Base-by-base conservation (phyloP, 306 rosid species). In the Oxytropis ochrocephala region DNA sequence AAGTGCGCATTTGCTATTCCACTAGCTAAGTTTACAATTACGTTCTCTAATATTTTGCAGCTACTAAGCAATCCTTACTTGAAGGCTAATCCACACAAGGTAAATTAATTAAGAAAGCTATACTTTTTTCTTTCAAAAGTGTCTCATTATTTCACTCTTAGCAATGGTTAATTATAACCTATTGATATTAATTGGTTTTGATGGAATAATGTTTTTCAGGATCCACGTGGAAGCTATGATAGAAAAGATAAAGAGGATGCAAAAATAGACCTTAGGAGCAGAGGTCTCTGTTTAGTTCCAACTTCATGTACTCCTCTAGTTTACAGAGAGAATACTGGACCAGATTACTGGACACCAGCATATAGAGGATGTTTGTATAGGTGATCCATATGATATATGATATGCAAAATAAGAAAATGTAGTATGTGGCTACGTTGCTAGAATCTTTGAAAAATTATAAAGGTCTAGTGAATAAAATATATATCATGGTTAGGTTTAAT, bases 341-440 rank as follows among this genome's bases (percentile, higher is more conserved):
- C 98, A n/a, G 96, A 94, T 62, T 88, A 88, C 69, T 94, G 96
- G 98, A 85, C 98, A 9, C 97, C 97, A 38, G 74, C 91, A 1
- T 94, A 88, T 24, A 79, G 97, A 87, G 97, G 98, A 8, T 85
- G 97, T 85, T 84, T 86, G 71, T 94, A 87, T 73, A 79, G 97
- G 78, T 90, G 73, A 27, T 18, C 12, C 27, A 58, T 57, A 50
- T 66, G 35, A 11, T 56, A 58, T 57, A 50, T 66, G 35, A 11
- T 56, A 56, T 48, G 70, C 12, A 42, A 53, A 5, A 55, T 56
- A 67, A 1, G 29, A 24, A 24, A 24, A 24, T 27, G 33, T 52
- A 61, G 57, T 51, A 47, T 57, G 70, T 60, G 49, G 21, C n/a
- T 54, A 19, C 63, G 67, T 58, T 68, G 62, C 42, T 57, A 54